phyloP scores from a whole-genome alignment of 73 alveolate genomes.

The Paramecium tetraurelia region DNA sequence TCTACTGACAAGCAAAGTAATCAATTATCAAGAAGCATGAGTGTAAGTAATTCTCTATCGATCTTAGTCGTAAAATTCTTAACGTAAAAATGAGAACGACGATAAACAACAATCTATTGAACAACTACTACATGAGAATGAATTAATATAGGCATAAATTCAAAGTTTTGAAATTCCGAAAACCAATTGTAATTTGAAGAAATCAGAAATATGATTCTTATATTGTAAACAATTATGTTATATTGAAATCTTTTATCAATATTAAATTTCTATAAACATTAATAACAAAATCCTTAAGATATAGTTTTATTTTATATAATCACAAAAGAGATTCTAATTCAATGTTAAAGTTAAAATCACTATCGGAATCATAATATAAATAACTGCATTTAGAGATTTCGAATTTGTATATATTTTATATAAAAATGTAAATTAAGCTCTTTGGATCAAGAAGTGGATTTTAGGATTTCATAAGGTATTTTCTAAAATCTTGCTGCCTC shows the following conservation, averaged over 20 bases:
- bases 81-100: not conserved
- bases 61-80: not conserved
- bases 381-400: not conserved
- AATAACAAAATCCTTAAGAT: too few relatives aligned
- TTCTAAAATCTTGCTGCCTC: conserved; percentile 98
- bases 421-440: not conserved
- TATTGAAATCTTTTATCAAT: not conserved
- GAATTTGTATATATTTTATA: not conserved
- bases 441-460: conserved; percentile 29
- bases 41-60: not conserved
- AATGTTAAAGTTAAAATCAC: too few relatives aligned
- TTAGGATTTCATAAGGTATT: conserved; percentile 91
- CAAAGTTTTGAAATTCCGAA: conserved; percentile 3
- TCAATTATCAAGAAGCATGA: not conserved
- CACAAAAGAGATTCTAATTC: too few relatives aligned
- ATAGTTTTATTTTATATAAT: too few relatives aligned
- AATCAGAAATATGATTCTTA: not conserved
- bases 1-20: not conserved
- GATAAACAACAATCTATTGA: not conserved
- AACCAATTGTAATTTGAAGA: not conserved
- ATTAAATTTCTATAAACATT: not conserved
- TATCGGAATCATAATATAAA: too few relatives aligned
- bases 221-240: not conserved
- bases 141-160: not conserved
- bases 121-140: not conserved